Evolutionary conservation across 192 early-diverging fungal species (phyloP).

Genomic region (Gigaspora rosea): DNA sequence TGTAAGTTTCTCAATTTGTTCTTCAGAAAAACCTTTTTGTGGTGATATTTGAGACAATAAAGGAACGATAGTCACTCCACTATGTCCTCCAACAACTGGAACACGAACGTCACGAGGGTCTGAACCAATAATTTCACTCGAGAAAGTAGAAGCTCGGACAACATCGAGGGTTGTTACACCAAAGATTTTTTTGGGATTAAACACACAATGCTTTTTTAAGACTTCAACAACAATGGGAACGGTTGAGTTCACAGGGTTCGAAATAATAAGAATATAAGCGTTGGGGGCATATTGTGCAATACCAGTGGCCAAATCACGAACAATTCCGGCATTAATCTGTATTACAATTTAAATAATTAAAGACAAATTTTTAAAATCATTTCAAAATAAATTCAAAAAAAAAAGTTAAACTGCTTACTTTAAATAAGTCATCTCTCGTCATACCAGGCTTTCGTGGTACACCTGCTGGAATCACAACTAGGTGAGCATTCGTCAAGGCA

Average conservation of each 20-base stretch:
- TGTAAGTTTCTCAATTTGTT: constrained; percentile 88
- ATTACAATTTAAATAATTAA: no score
- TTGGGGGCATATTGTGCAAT: constrained; percentile 75
- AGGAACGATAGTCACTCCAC: constrained; percentile 96
- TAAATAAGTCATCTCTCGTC: constrained; percentile 99
- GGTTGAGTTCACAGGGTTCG: constrained; percentile 98
- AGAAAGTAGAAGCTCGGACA: constrained; percentile 95
- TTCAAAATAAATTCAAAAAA: neutral
- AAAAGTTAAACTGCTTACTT: constrained; percentile 35
- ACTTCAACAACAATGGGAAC: constrained; percentile 95
- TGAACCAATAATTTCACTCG: constrained; percentile 75
- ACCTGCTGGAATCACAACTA: constrained; percentile 97
- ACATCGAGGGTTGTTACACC: constrained; percentile 98
- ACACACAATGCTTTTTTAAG: constrained; percentile 86
- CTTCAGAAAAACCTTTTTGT: constrained; percentile 70
- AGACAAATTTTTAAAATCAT: no score
- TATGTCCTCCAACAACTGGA: constrained; percentile 94
- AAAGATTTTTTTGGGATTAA: constrained; percentile 84
- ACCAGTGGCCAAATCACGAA: constrained; percentile 78
- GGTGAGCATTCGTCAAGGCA: constrained; percentile 70
- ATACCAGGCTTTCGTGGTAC: constrained; percentile 99
- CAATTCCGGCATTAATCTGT: constrained; percentile 93
- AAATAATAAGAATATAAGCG: constrained; percentile 87
- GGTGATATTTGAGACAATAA: constrained; percentile 80
- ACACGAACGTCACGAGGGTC: constrained; percentile 75